Percentiles rank a stretch among this genome's conserved stretches.
phyloP scores from a whole-genome alignment of 2,329 filamentous ascomycete species.

The Samsoniella hepiali region DNA sequence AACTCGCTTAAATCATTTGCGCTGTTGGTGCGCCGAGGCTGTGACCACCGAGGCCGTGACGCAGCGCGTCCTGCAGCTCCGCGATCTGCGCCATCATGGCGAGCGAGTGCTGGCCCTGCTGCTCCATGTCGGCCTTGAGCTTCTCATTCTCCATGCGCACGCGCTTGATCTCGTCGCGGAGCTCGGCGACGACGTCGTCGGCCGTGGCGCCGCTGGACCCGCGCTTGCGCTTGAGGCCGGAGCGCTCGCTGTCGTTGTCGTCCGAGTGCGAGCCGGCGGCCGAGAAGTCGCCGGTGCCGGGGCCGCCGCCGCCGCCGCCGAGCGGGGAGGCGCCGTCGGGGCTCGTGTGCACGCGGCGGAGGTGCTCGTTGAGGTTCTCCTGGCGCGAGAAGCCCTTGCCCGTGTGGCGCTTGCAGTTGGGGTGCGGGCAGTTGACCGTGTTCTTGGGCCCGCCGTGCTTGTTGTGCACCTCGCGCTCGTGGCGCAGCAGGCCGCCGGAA shows the following conservation, averaged over 20 bases:
- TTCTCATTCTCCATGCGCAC: constrained; percentile 63
- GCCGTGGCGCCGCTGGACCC: constrained; percentile 27
- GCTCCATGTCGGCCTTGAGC: constrained; percentile 48
- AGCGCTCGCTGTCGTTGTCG: constrained; percentile 46
- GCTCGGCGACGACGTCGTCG: constrained; percentile 47
- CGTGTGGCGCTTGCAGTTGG: constrained; percentile 82
- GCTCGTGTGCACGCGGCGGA: constrained; percentile 79
- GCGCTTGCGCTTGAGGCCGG: constrained; percentile 48
- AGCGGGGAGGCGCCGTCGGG: constrained; percentile 35
- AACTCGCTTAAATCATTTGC: constrained; percentile 36
- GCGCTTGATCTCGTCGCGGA: constrained; percentile 65
- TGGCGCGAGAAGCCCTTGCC: constrained; percentile 89
- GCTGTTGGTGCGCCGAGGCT: constrained; percentile 38
- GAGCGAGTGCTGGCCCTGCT: constrained; percentile 45
- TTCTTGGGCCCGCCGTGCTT: constrained; percentile 88
- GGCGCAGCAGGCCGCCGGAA: constrained; percentile 80
- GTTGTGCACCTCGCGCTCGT: constrained; percentile 90
- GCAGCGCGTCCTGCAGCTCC: constrained; percentile 43
- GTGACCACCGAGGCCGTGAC: constrained; percentile 33
- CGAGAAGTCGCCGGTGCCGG: constrained; percentile 27
- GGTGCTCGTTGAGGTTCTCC: constrained; percentile 91
- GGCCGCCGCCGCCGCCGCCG: constrained; percentile 26
- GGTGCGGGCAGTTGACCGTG: constrained; percentile 78
- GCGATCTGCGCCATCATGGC: constrained; percentile 49
- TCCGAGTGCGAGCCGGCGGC: constrained; percentile 35